Percentiles rank a stretch among this genome's conserved stretches.
phyloP scores from a whole-genome alignment of 805 yeast genomes.

The Ogataea haglerorum region DNA sequence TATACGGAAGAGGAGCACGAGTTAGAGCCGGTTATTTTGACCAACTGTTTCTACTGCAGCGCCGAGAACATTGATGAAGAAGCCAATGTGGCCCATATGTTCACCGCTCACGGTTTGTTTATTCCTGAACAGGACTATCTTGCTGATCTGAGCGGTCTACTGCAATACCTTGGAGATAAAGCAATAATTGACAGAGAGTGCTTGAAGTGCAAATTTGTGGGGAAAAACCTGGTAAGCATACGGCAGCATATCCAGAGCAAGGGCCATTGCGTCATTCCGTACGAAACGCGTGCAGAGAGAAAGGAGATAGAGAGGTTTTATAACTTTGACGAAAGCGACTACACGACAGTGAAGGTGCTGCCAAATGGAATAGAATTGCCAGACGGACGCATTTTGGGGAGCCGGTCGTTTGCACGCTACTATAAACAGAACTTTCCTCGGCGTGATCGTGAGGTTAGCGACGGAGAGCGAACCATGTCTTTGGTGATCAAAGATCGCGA shows the following conservation, averaged over 20 bases:
- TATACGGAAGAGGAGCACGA: conserved; percentile 17
- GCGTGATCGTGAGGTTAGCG: conserved; percentile 43
- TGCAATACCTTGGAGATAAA: conserved; percentile 68
- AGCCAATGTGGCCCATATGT: conserved; percentile 68
- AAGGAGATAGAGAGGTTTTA: conserved; percentile 69
- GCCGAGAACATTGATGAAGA: conserved; percentile 37
- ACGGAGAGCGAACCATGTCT: conserved; percentile 57
- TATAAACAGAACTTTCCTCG: conserved; percentile 57
- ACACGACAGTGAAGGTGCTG: conserved; percentile 30
- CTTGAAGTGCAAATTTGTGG: conserved; percentile 75
- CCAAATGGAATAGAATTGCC: conserved; percentile 64
- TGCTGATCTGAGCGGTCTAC: conserved; percentile 63
- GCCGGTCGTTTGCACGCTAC: conserved; percentile 64
- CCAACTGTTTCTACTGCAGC: conserved; percentile 51
- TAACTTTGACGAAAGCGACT: conserved; percentile 50
- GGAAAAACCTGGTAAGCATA: conserved; percentile 74
- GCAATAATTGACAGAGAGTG: conserved; percentile 80
- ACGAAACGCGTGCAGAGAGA: conserved; percentile 74
- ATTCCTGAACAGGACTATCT: conserved; percentile 79
- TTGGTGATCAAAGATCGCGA: conserved; percentile 14
- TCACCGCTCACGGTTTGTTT: conserved; percentile 72
- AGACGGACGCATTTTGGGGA: conserved; percentile 75
- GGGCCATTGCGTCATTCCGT: conserved; percentile 87
- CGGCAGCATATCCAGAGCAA: conserved; percentile 82
- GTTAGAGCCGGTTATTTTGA: conserved; percentile 32